Evolutionary conservation across 1,139 yeast species (phyloP).

Genomic region (Chernovozyma sophiae-reginae): DNA sequence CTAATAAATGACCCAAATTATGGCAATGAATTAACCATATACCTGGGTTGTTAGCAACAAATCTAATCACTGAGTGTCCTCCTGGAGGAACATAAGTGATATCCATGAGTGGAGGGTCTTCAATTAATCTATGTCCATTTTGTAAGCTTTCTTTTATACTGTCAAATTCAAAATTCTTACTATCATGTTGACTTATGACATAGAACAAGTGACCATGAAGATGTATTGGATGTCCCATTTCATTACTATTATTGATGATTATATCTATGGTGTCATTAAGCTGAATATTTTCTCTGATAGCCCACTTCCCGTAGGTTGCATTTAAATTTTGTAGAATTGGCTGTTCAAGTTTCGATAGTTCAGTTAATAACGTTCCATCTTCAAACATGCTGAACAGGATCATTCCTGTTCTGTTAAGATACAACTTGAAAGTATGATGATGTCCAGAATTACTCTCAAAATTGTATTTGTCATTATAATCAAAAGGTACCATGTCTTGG

Average conservation of each 20-base stretch:
- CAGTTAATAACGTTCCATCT: constrained; percentile 17
- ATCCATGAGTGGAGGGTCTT: constrained; percentile 23
- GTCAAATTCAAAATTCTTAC: constrained; percentile 17
- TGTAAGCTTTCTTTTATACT: constrained; percentile 20
- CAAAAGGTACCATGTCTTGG: constrained; percentile 17
- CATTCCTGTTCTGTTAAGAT: constrained; percentile 21
- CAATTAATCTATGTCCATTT: constrained; percentile 12
- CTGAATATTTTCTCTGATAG: constrained; percentile 16
- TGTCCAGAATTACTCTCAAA: constrained; percentile 14
- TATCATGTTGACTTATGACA: constrained; percentile 20
- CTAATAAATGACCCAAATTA: constrained; percentile 29
- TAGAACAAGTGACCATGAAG: constrained; percentile 33
- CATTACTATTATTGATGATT: constrained; percentile 22
- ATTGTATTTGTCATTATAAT: constrained; percentile 6
- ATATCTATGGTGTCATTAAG: constrained; percentile 26
- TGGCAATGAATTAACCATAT: constrained; percentile 33
- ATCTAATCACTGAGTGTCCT: constrained; percentile 25
- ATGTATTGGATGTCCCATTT: constrained; percentile 31
- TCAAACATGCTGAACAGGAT: constrained; percentile 25
- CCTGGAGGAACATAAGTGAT: constrained; percentile 23
- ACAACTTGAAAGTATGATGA: constrained; percentile 18
- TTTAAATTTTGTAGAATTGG: constrained; percentile 14
- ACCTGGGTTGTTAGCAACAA: constrained; percentile 15
- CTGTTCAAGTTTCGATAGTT: constrained; percentile 13
- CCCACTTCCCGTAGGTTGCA: constrained; percentile 8